Percentiles rank a stretch among this genome's conserved stretches.
phyloP scores from a whole-genome alignment of 257 asterid species.

The Primulina huaijiensis region DNA sequence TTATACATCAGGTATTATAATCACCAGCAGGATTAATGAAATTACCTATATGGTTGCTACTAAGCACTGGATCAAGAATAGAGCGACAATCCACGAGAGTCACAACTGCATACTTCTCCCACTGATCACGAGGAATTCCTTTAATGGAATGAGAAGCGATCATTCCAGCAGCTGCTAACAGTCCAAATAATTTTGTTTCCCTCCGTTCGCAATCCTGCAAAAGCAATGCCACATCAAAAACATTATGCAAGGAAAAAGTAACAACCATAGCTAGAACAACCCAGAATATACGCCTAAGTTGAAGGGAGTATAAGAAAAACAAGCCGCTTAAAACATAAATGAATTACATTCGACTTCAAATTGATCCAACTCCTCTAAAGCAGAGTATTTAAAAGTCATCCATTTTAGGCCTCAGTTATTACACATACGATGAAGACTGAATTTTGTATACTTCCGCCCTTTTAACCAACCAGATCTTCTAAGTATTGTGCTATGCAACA shows the following conservation, averaged over 20 bases:
- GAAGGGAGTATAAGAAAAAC: not conserved
- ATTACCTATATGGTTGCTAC: conserved; percentile 49
- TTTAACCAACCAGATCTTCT: too few relatives aligned
- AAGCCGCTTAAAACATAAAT: not conserved
- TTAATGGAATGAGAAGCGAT: conserved; percentile 60
- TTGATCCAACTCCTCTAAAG: not conserved
- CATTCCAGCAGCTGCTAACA: conserved; percentile 66
- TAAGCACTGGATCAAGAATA: conserved; percentile 72
- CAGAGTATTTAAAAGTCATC: not conserved
- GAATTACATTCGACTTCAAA: not conserved
- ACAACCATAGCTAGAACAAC: not conserved
- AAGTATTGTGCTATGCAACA: not conserved
- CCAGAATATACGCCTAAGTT: not conserved
- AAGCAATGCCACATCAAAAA: conserved; percentile 14
- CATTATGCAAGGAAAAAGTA: conserved; percentile 11
- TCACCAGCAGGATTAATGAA: too few relatives aligned
- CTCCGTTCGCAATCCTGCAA: conserved; percentile 60
- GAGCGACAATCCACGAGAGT: conserved; percentile 79
- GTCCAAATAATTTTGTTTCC: conserved; percentile 49
- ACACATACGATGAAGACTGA: not conserved
- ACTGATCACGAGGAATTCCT: conserved; percentile 44
- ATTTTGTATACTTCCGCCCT: not conserved
- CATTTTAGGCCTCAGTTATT: not conserved
- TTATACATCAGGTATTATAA: too few relatives aligned
- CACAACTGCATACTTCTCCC: conserved; percentile 72